Evolutionary conservation across 345 rosid species (phyloP), one percentile per base, ranked within the genome.

Genomic region (Rhizophora apiculata): DNA sequence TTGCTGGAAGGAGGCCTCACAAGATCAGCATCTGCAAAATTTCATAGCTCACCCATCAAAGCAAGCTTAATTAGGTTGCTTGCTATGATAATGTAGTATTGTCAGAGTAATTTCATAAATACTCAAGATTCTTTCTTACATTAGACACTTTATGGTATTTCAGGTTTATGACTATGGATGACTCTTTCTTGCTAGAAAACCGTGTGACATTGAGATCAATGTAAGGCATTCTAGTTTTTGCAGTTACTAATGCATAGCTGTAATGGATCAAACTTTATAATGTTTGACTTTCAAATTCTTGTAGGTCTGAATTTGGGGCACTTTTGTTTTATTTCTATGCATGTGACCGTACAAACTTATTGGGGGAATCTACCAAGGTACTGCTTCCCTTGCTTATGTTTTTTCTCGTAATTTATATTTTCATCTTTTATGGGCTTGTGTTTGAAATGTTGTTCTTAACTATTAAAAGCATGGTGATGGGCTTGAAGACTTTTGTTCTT

Each of bases 151-250:
- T 68, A 56, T 70, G 53, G 9, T 39, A 70, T 69, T 68, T 62
- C 62, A 95, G 99, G 87, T 95, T 95, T 74, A 78, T 92, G 84
- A 81, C 88, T 43, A 85, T 95, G 98, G 99, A 95, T 22, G 97
- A 92, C 46, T 72, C 94, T 57, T 92, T 95, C 86, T 83, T 95
- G 85, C 86, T 92, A 71, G 98, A 95, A 87, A 86, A 95, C 71
- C 89, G 96, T 65, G 72, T 85, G 54, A 89, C 89, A 72, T 74
- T 95, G 75, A 83, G 92, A 85, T 98, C 92, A 76, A 87, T 95
- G 98, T 95, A 76, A 82, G 94, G 68, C 57, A 37, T 70, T 26
- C 7, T 24, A 15, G 43, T 58, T 57, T 62, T 57, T 64, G 27
- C 62, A 26, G 26, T 64, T 64, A 59, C 32, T n/a, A 29, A 62